Base-by-base conservation (phyloP, 2,329 filamentous ascomycete species). In the Hysterium pulicare region DNA sequence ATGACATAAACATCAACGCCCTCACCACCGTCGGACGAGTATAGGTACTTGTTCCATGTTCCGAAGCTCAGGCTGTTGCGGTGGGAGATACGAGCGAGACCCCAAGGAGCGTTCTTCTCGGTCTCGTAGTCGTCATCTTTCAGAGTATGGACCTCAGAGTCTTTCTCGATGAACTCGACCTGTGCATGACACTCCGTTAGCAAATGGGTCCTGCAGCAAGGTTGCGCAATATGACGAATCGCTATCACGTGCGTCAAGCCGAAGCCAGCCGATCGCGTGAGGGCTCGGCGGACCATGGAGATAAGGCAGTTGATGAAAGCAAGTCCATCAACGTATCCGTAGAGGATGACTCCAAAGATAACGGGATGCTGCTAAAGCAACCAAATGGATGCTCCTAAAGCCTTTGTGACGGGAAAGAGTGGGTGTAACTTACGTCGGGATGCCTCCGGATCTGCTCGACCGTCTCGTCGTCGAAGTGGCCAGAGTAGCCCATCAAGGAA, bases 1-100 rank as follows among this genome's bases (percentile, higher is more conserved):
- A 98, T 95, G 53, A 98, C 87, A 66, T 98, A 98, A 64, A 93
- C 93, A 71, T 98, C 93, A 57, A 98, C 93, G 68, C 93, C 94
- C 77, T 97, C 90, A 68, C 93, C 93, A 65, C 87, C 91, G 41
- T 94, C 86, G 43, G 81, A 78, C 44, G 90, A 80, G 70, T 93
- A 98, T 28, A 97, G 80, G 77, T 98, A 98, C 77, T 97, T 96
- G 82, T 96, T 97, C 76, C 93, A 97, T 69, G 82, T 90, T 58
- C 87, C 85, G 67, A 98, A 97, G 68, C 80, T 85, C 55, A 98
- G 79, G 51, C 79, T 78, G 53, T 93, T 78, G 57, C 93, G 88
- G 78, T 98, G 93, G 24, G 93, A 98, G 73, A 98, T 87, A 82
- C 93, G 89, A 57, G 94, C 93, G 53, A 98, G 81, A 75, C 94